Conservation (phyloP, 2,329 filamentous ascomycete genomes). For the Trichoderma gracile region DNA sequence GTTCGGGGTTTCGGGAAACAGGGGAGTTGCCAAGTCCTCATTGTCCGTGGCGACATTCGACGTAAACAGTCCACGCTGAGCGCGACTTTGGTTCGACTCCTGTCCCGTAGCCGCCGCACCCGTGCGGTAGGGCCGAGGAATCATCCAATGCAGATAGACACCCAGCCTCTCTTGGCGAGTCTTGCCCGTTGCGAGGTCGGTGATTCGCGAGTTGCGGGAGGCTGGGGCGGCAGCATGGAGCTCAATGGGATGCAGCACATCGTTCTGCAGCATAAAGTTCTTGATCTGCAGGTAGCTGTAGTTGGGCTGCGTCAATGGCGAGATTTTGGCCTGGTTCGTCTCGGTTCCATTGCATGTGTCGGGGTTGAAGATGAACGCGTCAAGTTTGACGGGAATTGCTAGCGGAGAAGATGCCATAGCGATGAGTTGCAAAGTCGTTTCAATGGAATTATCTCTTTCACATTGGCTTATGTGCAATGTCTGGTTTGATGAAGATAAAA, state of each 20-base stretch:
- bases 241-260: slow-evolving; percentile 42
- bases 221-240: slow-evolving; percentile 41
- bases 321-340: slow-evolving; percentile 35
- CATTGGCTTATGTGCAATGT: too few relatives aligned
- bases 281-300: slow-evolving; percentile 46
- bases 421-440: too few relatives aligned
- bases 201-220: slow-evolving; percentile 39
- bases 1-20: slow-evolving; percentile 33
- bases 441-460: too few relatives aligned
- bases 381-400: not conserved
- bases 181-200: slow-evolving; percentile 36
- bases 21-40: slow-evolving; percentile 2
- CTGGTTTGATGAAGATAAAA: too few relatives aligned
- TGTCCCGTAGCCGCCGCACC: slow-evolving; percentile 28
- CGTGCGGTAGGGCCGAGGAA: slow-evolving; percentile 42
- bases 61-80: not conserved
- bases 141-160: slow-evolving; percentile 46
- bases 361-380: slow-evolving; percentile 38
- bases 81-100: not conserved
- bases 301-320: slow-evolving; percentile 49
- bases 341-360: slow-evolving; percentile 33
- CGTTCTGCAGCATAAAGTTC: slow-evolving; percentile 36
- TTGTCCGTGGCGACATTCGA: not conserved
- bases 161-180: slow-evolving; percentile 36
- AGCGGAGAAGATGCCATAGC: not conserved